Evolutionary conservation across 495 filamentous ascomycete genomes (phyloP), one percentile per base, ranked within the genome.

Genomic region (Amniculicola lignicola): DNA sequence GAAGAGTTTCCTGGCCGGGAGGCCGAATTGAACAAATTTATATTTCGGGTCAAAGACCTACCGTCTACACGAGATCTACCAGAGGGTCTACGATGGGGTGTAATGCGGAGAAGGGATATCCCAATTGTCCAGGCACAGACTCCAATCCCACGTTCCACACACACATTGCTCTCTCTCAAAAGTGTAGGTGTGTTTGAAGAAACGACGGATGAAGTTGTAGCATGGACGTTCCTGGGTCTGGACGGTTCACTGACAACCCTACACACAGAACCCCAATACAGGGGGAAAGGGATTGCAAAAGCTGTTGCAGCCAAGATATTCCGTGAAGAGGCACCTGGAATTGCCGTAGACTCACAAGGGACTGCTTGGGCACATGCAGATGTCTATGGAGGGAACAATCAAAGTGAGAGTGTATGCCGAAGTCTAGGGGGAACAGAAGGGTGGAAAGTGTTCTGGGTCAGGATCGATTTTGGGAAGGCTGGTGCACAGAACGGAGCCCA

Each of bases 141-240:
- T 3, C 7, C 21, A 1, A 56, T 65, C 5, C 62, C 62, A 22
- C 57, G 62, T 1, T 22, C 46, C 2, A 40, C 19, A n/a, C 16
- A 25, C 15, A 54, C 57, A 18, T 36, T 65, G 14, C 25, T 58
- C 28, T 53, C 57, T 9, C 11, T 61, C 40, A 58, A 54, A 27
- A 52, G 42, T 27, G 49, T 58, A n/a, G 53, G 51, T n/a, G 49
- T 65, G 10, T 58, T 57, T 24, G 45, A 55, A n/a, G 23, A 57
- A 18, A 12, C 36, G 18, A 41, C 49, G 10, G 50, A 53, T 11
- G 41, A 43, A 6, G 55, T 58, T 9, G 59, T 72, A 25, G 66
- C 69, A 31, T 73, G 70, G 70, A 61, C 64, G 14, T 73, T 73
- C 46, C 37, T 70, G 2, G 69, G 70, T 1, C 55, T 66, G 19